Base-by-base conservation (phyloP, 495 filamentous ascomycete species). In the Chaetomium tenue region DNA sequence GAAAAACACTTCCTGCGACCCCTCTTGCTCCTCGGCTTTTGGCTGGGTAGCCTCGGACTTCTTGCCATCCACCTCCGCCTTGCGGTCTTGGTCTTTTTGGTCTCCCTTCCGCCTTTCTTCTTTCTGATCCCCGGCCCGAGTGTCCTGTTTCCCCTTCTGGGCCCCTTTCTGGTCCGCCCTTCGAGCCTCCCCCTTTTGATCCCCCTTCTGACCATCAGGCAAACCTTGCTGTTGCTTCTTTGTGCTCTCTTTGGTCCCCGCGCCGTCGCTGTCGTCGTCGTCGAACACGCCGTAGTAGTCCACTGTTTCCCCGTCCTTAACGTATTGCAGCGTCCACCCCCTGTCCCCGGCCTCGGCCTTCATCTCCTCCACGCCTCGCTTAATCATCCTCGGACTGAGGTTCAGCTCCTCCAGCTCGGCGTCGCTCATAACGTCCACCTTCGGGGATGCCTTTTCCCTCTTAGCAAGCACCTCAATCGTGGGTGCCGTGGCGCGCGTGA, bases 371-470 rank as follows among this genome's bases (percentile, higher is more conserved):
- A 80, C 82, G 63, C 92, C 76, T 61, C 81, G 77, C 60, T 92
- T 87, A 3, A 94, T 75, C 61, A 83, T 80, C 59, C 88, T 81
- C 9, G 84, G 83, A 64, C 89, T 85, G n/a, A 96, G 76, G 23
- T 88, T 84, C 64, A 90, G 76, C 68, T 88, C 86, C 70, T 85
- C 83, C 54, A 96, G 70, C 42, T 89, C 85, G 46, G 89, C 84
- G 46, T 84, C 81, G 11, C 78, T 80, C 61, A 88, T 62, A 74
- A 75, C 53, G 74, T 75, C 23, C 75, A 79, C 42, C 66, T 71
- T 26, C 74, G 44, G 25, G 7, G 39, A 58, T 9, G 25, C 58
- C n/a, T 60, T 63, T 47, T 65, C 51, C 30, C 62, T 58, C 23
- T 26, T 53, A 6, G 61, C 73, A 18, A 78, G 61, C 15, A 81